Evolutionary conservation across 2,329 filamentous ascomycete genomes (phyloP), one percentile per base, ranked within the genome.

Genomic region (Hyphodiscus sp.): DNA sequence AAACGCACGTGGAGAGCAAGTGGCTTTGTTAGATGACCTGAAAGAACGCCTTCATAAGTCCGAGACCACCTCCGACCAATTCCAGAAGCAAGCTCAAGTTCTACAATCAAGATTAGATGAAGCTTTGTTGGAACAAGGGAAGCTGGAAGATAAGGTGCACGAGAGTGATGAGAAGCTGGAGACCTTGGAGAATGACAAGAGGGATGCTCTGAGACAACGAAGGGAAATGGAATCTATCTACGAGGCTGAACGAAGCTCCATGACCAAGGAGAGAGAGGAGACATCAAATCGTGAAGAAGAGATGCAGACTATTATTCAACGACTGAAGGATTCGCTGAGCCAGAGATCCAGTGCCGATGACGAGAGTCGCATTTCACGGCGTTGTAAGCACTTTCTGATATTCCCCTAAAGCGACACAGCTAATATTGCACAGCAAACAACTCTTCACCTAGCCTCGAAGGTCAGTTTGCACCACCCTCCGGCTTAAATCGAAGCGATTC

Each of bases 211-310:
- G 29, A 82, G 91, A 59, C 87, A 95, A 70, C 88, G 89, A 66
- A 83, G 92, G 59, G 94, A 99, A 69, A 85, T 96, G 74, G 91
- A 96, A 71, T 84, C 85, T 59, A 91, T 95, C 60, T 95, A 96
- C 69, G 92, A 97, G 70, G 84, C 87, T 45, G 94, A 99, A 72
- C 83, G 90, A 58, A 89, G 86, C 66, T 83, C 89, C 51, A 87
- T 92, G 73, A 83, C 89, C 66, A 90, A 91, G 71, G 92, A 97
- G 70, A 94, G 95, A 74, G 91, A 96, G 61, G 89, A 95, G 63
- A 86, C 91, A 71, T 77, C 81, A 51, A 86, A 86, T 62, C 81
- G 86, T 53, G 91, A 96, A 68, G 91, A 96, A 67, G 91, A 96
- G 70, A 85, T 97, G 80, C 89, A 95, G 70, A 77, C 82, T 54